A percentile compares a stretch with the other conserved stretches of the same genome.
Evolutionary conservation across 208 protist species (phyloP).

Genomic region (Jaenimonas drosophilae): DNA sequence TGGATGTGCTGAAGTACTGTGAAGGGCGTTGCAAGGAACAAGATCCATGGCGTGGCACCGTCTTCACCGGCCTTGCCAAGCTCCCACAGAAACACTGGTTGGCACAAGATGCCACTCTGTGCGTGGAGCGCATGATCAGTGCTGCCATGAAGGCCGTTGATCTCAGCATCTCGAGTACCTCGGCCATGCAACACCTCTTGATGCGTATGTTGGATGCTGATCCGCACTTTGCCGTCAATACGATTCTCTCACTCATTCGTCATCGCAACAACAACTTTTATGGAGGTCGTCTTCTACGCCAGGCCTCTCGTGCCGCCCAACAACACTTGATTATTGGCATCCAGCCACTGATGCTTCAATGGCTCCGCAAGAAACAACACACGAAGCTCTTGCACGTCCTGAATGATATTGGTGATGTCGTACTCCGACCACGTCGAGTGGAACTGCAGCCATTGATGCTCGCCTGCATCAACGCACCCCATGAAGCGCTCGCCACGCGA

Average conservation of each 20-base stretch:
- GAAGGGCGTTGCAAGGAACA: conserved; percentile 16
- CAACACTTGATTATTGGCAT: not conserved
- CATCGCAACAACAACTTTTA: not conserved
- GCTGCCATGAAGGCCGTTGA: conserved; percentile 13
- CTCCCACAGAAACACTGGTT: conserved; percentile 11
- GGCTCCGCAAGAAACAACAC: too few species aligned
- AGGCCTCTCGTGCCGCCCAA: too few species aligned
- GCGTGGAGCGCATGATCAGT: conserved; percentile 4
- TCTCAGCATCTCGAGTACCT: not conserved
- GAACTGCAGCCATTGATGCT: too few species aligned
- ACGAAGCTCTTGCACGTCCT: too few species aligned
- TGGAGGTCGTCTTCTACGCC: too few species aligned
- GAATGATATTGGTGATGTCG: too few species aligned
- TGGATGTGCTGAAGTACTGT: conserved; percentile 14
- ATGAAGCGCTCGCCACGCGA: not conserved
- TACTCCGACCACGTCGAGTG: too few species aligned
- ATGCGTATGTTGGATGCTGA: not conserved
- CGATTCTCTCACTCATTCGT: not conserved
- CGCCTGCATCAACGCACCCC: too few species aligned
- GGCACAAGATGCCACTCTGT: conserved; percentile 1
- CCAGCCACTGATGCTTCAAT: not conserved
- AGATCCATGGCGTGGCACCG: conserved; percentile 10
- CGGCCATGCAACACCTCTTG: not conserved
- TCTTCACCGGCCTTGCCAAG: conserved; percentile 6
- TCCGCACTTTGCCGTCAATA: not conserved